These are phyloP conservation scores for Trichoderma gracile DNA, from an alignment of 2,329 filamentous ascomycete genomes.

Conservation along the genomic window DNA sequence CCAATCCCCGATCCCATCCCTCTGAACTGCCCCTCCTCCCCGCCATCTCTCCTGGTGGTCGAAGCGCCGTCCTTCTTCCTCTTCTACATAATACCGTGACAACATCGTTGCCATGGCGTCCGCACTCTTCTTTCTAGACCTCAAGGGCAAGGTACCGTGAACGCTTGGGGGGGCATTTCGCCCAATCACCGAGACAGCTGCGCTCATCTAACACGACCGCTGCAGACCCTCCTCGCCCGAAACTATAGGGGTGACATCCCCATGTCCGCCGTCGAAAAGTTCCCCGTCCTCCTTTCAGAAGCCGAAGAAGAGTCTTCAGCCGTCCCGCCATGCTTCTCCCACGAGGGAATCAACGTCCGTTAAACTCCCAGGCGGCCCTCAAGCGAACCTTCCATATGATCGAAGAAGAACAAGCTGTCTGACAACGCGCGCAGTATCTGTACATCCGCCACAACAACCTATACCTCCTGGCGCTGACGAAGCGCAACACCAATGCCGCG, in stretches of 20 bases:
- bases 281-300: constrained; percentile 91
- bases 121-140: constrained; percentile 95
- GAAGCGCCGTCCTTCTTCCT: constrained; percentile 26
- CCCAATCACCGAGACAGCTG: neutral
- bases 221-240: constrained; percentile 89
- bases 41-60: constrained; percentile 31
- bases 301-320: constrained; percentile 99
- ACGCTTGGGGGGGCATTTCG: neutral
- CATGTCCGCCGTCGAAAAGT: constrained; percentile 98
- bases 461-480: constrained; percentile 94
- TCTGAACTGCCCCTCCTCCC: constrained; percentile 32
- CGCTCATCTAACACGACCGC: neutral
- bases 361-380: constrained; percentile 4
- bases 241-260: constrained; percentile 99
- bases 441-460: constrained; percentile 99
- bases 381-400: neutral
- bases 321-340: constrained; percentile 95
- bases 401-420: neutral
- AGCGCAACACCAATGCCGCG: constrained; percentile 97
- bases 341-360: constrained; percentile 95
- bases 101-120: constrained; percentile 74
- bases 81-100: constrained; percentile 27
- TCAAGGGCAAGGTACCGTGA: constrained; percentile 90
- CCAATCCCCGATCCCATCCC: constrained; percentile 27
- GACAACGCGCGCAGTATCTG: constrained; percentile 67